Percentiles rank a stretch among this genome's conserved stretches.
These are phyloP conservation scores for Yamadazyma scolyti DNA, from an alignment of 805 yeast genomes.

Conservation along the genomic window DNA sequence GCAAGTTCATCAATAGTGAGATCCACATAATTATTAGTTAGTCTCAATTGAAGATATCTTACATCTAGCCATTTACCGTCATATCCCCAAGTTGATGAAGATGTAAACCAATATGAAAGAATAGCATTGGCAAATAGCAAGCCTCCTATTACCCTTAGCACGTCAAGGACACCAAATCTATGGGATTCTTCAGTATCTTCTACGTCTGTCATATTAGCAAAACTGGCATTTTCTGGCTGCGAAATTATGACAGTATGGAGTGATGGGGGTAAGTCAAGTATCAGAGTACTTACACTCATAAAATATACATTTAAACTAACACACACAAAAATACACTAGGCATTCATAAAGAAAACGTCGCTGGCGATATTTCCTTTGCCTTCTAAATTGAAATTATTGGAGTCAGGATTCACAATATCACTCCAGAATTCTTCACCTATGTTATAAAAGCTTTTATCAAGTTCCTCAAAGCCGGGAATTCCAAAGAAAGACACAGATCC, in stretches of 20 bases:
- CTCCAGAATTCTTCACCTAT: constrained; percentile 73
- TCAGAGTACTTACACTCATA: too few species aligned
- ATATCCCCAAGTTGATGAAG: constrained; percentile 59
- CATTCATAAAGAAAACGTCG: constrained; percentile 25
- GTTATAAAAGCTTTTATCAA: constrained; percentile 49
- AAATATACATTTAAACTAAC: too few species aligned
- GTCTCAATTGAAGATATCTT: constrained; percentile 31
- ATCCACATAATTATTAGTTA: constrained; percentile 14
- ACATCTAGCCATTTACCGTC: constrained; percentile 47
- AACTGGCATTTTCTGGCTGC: neutral
- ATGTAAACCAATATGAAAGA: constrained; percentile 57
- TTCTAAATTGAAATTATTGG: constrained; percentile 32
- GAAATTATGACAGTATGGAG: too few species aligned
- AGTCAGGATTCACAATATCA: constrained; percentile 41
- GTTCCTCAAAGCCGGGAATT: constrained; percentile 15
- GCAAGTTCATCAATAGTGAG: constrained; percentile 47
- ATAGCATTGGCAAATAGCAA: constrained; percentile 43
- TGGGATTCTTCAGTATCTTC: neutral
- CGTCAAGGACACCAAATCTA: constrained; percentile 34
- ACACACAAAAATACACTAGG: too few species aligned
- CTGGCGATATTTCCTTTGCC: constrained; percentile 15
- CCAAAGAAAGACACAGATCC: constrained; percentile 3
- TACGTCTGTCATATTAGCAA: neutral
- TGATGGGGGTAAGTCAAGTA: too few species aligned
- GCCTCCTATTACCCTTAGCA: constrained; percentile 44